Conservation (phyloP, 2,329 filamentous ascomycete species). For the Gnomoniopsis smithogilvyi region DNA sequence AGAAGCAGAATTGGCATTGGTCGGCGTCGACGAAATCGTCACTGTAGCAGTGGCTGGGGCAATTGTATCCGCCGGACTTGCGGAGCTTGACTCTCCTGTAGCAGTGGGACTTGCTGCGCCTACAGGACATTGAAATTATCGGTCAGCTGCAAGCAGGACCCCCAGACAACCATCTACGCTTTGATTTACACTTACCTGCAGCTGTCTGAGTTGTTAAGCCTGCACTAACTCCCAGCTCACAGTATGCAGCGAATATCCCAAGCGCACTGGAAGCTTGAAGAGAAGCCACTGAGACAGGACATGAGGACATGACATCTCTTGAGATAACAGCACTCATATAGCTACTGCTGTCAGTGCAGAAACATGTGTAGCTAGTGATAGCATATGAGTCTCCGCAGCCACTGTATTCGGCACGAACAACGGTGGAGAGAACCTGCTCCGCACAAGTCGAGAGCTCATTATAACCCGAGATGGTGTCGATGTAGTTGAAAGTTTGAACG, state of each 20-base stretch:
- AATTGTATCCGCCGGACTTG: not conserved
- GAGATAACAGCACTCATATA: slow-evolving; percentile 16
- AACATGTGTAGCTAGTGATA: slow-evolving; percentile 20
- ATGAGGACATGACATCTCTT: slow-evolving; percentile 1
- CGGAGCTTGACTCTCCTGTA: not conserved
- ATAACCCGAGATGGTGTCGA: slow-evolving; percentile 11
- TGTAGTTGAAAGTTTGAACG: not conserved
- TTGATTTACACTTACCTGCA: not conserved
- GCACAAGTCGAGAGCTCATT: slow-evolving; percentile 18
- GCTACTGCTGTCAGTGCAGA: slow-evolving; percentile 19
- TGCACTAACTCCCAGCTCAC: slow-evolving; percentile 6
- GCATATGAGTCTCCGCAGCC: slow-evolving; percentile 19
- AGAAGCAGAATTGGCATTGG: not conserved
- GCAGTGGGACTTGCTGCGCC: not conserved
- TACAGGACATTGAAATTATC: not conserved
- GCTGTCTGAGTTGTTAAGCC: not conserved
- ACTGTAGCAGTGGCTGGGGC: not conserved
- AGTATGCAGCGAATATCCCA: slow-evolving; percentile 4
- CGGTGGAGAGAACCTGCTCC: slow-evolving; percentile 14
- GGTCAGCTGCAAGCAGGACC: no score
- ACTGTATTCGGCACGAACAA: slow-evolving; percentile 17
- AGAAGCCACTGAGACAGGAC: not conserved
- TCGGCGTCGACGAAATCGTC: not conserved
- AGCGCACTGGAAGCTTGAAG: slow-evolving; percentile 5
- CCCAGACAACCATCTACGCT: not conserved